Base-by-base conservation (phyloP, 2,329 filamentous ascomycete species). In the Colletotrichum sp. region DNA sequence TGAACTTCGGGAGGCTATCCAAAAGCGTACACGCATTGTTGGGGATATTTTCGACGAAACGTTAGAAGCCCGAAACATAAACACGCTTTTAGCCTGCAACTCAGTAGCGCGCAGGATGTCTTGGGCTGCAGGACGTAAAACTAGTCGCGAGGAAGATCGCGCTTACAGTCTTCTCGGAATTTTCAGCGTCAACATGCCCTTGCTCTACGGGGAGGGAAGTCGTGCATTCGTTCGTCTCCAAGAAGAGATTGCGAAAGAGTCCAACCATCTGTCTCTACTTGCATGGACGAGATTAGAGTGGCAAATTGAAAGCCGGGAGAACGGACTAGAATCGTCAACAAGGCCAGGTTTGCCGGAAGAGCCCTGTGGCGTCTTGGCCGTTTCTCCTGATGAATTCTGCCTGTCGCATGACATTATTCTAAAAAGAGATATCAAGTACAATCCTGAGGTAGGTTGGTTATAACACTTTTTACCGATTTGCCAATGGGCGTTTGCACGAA, bases 21-120 rank as follows among this genome's bases (percentile, higher is more conserved):
- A 28, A 5, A 3, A 16, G 8, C 13, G 24, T 12, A 28, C 24
- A 9, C 6, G 13, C 4, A 30, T 30, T 9, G 22, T 4, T 6
- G 13, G 5, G 3, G 28, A 18, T 18, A 10, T 30, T 30, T 8
- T 60, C 5, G 16, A 18, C 6, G 52, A 26, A 15, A 8, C 16
- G 5, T 12, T 7, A 28, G 24, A 10, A 13, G 15, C 12, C 12
- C 8, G 55, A 18, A 28, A 30, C 5, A 9, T 28, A 12, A 10
- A 6, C 0, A 28, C 24, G 1, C 6, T 28, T n/a, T 4, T 39
- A 8, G 24, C 8, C 3, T 15, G 24, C 8, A 28, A 6, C 16
- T 18, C 55, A 4, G 55, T 60, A 4, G 57, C 57, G 2, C 15
- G 26, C 6, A 26, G 26, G 8, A 60, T 32, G 57, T 60, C 26